Evolutionary conservation across 2,329 filamentous ascomycete genomes (phyloP), one percentile per base, ranked within the genome.

Genomic region (Paramyrothecium sp.): DNA sequence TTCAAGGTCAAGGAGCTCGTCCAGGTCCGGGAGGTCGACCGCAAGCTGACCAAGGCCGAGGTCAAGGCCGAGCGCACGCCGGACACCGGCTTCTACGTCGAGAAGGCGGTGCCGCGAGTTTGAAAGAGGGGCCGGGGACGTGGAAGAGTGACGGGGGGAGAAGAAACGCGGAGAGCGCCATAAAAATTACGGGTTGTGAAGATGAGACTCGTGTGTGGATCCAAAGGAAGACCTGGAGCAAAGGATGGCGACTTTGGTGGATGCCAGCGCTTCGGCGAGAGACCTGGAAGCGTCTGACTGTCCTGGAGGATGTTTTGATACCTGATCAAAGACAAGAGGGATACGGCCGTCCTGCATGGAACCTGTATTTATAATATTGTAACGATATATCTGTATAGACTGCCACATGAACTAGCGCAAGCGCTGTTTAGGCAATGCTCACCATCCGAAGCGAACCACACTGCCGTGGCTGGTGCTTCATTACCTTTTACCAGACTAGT

Each of bases 1-100:
- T 89, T 97, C 81, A 89, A 89, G 75, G 92, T 97, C 66, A 97
- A 97, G 80, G 93, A 97, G 77, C 80, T 97, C 61, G 91, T 97
- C 50, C 81, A 85, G 55, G 92, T 97, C 38, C 80, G 87, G 64
- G 92, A 96, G 77, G 91, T 96, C 49, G 86, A 88, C 34, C 72
- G 76, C 60, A 73, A 82, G 33, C 71, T 91, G 75, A 88, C 81
- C 8, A 84, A 86, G 69, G 74, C 77, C 56, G 85, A 96, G 78
- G 81, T 96, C 68, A 87, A 86, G 76, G 84, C 81, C 54, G 80
- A 84, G 75, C 78, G 93, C 73, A 86, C 82, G 73, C 92, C 92
- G 3, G 90, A 94, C 60, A 79, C 81, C 1, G 93, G 93, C 2
- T 97, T 92, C 68, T 94, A 87, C 66, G 70, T 96, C 59, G 91